Percentiles rank a stretch among this genome's conserved stretches.
Conservation (phyloP, 495 filamentous ascomycete genomes). For the Xylaria longipes region DNA sequence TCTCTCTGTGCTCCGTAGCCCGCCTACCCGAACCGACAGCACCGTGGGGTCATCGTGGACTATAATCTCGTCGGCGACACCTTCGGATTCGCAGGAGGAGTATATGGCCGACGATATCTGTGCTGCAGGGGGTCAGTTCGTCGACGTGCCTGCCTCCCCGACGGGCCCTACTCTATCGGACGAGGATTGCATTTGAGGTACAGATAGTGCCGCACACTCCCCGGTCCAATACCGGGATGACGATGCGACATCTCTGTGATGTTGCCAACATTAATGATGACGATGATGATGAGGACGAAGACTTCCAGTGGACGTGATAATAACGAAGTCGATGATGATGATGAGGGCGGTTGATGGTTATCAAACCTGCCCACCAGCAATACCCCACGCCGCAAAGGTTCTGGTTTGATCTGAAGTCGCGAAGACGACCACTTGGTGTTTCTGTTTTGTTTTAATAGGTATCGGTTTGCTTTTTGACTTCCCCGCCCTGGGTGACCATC, state of each 20-base stretch:
- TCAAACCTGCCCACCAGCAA: not conserved
- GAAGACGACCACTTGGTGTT: slow-evolving; percentile 6
- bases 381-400: no score
- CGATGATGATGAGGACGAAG: slow-evolving; percentile 6
- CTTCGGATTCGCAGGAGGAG: not conserved
- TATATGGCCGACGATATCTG: slow-evolving; percentile 19
- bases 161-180: not conserved
- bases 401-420: not conserved
- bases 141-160: slow-evolving; percentile 24
- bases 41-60: slow-evolving; percentile 23
- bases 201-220: not conserved
- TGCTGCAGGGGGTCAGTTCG: slow-evolving; percentile 27
- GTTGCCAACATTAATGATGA: not conserved
- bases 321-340: slow-evolving; percentile 5
- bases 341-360: not conserved
- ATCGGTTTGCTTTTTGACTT: not conserved
- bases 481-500: no score
- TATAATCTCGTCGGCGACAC: slow-evolving; percentile 2
- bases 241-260: not conserved
- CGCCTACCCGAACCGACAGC: slow-evolving; percentile 21
- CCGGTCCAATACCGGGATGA: not conserved
- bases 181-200: slow-evolving; percentile 11
- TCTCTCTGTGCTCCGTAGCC: not conserved
- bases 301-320: not conserved
- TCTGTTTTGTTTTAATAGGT: slow-evolving; percentile 7